A percentile compares a stretch with the other conserved stretches of the same genome.
Evolutionary conservation across 495 filamentous ascomycete genomes (phyloP).

Genomic region (Astrothelium macrocarpum): DNA sequence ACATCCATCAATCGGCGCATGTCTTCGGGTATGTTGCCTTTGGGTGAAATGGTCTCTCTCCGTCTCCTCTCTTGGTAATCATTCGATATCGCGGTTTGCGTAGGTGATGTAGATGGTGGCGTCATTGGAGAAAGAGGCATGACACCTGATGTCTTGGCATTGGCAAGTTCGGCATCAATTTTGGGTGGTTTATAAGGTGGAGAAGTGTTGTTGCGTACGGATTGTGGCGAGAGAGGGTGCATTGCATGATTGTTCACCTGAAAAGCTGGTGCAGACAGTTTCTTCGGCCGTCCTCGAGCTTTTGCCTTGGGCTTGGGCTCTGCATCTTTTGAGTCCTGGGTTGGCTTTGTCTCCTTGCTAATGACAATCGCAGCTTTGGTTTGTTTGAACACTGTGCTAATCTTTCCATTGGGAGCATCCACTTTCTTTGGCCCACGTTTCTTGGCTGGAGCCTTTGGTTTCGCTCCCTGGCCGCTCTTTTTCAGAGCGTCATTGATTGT

Average conservation of each 20-base stretch:
- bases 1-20: neutral
- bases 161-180: neutral
- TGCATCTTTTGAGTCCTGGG: neutral
- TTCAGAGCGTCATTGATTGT: slow-evolving; percentile 13
- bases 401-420: neutral
- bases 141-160: neutral
- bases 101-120: neutral
- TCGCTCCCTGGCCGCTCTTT: neutral
- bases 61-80: neutral
- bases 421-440: slow-evolving; percentile 8
- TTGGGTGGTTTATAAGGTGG: neutral
- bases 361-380: slow-evolving; percentile 13
- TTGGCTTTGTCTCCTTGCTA: slow-evolving; percentile 6
- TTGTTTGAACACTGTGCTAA: slow-evolving; percentile 13
- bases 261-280: neutral
- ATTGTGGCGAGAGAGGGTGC: slow-evolving; percentile 4
- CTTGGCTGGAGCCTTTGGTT: slow-evolving; percentile 10
- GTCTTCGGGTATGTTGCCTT: neutral
- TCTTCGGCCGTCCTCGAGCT: slow-evolving; percentile 15
- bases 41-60: neutral
- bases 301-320: slow-evolving; percentile 14
- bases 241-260: slow-evolving; percentile 1
- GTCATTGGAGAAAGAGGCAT: neutral
- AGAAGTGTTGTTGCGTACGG: slow-evolving; percentile 9
- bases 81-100: neutral